Evolutionary conservation across 1,284 basidiomycete species (phyloP).

Genomic region (Ceratobasidium sp.): DNA sequence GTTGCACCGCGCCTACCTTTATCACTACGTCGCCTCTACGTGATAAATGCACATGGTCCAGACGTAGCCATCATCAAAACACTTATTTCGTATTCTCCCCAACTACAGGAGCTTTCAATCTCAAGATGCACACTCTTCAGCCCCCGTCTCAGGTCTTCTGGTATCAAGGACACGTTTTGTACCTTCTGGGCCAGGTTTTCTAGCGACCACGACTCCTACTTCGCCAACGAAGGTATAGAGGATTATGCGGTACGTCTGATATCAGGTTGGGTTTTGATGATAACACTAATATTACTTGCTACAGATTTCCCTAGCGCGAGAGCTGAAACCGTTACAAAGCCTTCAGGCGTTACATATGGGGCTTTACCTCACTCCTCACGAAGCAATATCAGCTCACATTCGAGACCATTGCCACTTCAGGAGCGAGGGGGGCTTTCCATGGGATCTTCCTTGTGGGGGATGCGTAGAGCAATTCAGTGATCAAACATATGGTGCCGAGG

Average conservation of each 20-base stretch:
- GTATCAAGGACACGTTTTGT: background rate
- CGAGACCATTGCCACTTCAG: background rate
- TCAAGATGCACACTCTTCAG: conserved; percentile 37
- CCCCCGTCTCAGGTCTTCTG: background rate
- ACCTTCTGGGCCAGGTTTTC: conserved; percentile 29
- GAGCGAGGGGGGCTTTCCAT: background rate
- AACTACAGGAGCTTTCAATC: conserved; percentile 27
- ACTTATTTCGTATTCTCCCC: background rate
- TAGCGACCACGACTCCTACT: conserved; percentile 39
- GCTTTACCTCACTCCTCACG: conserved; percentile 24
- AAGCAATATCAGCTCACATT: conserved; percentile 8
- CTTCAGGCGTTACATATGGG: conserved; percentile 15
- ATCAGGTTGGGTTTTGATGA: background rate
- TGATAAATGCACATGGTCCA: conserved; percentile 26
- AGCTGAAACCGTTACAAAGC: conserved; percentile 5
- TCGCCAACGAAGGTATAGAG: conserved; percentile 19
- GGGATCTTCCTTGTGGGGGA: background rate
- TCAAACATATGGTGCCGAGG: conserved; percentile 1
- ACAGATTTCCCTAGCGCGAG: background rate
- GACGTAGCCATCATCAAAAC: conserved; percentile 25
- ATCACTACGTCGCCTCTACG: conserved; percentile 26
- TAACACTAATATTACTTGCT: background rate
- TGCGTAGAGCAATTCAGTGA: background rate
- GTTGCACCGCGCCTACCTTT: conserved; percentile 18
- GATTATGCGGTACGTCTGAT: conserved; percentile 27